Evolutionary conservation across 1,139 yeast genomes (phyloP).

Genomic region (Neolecta irregularis): DNA sequence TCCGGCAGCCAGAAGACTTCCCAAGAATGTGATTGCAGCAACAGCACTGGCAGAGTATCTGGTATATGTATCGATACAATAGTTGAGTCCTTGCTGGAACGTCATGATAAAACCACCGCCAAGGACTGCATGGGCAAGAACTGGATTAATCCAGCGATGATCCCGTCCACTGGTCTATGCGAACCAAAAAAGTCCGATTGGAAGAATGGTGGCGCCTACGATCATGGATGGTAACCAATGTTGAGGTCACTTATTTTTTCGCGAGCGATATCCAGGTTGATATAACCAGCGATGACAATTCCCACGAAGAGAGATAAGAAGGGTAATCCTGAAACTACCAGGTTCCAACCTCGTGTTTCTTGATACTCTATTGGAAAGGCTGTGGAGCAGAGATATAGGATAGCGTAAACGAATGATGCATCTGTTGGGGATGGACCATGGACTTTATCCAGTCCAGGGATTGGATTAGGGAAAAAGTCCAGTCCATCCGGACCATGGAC

Average conservation of each 20-base stretch:
- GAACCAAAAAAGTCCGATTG: constrained; percentile 56
- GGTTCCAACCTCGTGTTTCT: constrained; percentile 25
- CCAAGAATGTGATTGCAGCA: constrained; percentile 59
- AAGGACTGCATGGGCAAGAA: constrained; percentile 46
- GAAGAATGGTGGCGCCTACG: constrained; percentile 34
- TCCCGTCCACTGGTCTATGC: constrained; percentile 51
- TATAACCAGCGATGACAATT: constrained; percentile 35
- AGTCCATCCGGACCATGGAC: too few species aligned
- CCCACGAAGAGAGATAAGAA: constrained; percentile 44
- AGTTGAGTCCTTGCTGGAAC: constrained; percentile 42
- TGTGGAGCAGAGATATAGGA: constrained; percentile 30
- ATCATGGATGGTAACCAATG: constrained; percentile 42
- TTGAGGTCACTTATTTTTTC: constrained; percentile 39
- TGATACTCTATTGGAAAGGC: constrained; percentile 27
- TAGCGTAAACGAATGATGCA: constrained; percentile 34
- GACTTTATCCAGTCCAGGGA: too few species aligned
- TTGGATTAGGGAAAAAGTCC: too few species aligned
- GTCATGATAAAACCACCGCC: constrained; percentile 50
- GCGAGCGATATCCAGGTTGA: constrained; percentile 25
- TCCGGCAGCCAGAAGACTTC: constrained; percentile 56
- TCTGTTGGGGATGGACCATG: too few species aligned
- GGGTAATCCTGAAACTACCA: constrained; percentile 39
- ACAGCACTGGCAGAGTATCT: constrained; percentile 61
- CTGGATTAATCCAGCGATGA: constrained; percentile 66
- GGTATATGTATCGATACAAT: constrained; percentile 48